phyloP scores from a whole-genome alignment of 2,329 filamentous ascomycete species.

The Ophiostoma sp. region DNA sequence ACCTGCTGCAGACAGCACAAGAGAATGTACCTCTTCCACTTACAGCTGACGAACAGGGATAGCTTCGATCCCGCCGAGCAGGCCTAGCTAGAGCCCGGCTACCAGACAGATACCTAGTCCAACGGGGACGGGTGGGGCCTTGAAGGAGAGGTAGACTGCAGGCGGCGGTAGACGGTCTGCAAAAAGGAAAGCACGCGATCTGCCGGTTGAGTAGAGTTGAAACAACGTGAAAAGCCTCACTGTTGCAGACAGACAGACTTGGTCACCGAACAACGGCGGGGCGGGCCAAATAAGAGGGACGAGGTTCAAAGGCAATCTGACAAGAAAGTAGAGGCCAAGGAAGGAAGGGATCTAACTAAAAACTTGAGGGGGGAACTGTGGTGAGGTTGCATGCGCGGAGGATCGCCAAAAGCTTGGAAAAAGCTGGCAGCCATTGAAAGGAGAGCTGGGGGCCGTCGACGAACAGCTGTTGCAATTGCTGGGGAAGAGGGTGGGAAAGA shows the following conservation, averaged over 20 bases:
- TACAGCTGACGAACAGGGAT: neutral
- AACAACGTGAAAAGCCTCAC: neutral
- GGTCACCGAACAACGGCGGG: neutral
- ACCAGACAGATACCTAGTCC: neutral
- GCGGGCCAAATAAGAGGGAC: neutral
- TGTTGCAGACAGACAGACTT: too few relatives aligned
- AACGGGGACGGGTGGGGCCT: neutral
- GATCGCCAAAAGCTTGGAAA: constrained; percentile 15
- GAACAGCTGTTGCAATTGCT: neutral
- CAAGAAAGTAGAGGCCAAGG: neutral
- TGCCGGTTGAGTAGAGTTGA: neutral
- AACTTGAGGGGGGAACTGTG: neutral
- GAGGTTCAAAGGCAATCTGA: neutral
- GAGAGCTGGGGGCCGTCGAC: neutral
- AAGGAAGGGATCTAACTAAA: neutral
- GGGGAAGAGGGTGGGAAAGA: neutral
- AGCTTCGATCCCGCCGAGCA: constrained; percentile 1
- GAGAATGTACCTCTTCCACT: neutral
- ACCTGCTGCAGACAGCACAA: neutral
- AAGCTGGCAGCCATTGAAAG: neutral
- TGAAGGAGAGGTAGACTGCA: neutral
- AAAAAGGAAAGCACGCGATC: too few relatives aligned
- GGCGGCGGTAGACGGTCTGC: neutral
- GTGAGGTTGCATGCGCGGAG: neutral
- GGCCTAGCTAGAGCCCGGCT: neutral